Evolutionary conservation across 176 grass and related monocot genomes (phyloP).

Genomic region (Juncus effusus): DNA sequence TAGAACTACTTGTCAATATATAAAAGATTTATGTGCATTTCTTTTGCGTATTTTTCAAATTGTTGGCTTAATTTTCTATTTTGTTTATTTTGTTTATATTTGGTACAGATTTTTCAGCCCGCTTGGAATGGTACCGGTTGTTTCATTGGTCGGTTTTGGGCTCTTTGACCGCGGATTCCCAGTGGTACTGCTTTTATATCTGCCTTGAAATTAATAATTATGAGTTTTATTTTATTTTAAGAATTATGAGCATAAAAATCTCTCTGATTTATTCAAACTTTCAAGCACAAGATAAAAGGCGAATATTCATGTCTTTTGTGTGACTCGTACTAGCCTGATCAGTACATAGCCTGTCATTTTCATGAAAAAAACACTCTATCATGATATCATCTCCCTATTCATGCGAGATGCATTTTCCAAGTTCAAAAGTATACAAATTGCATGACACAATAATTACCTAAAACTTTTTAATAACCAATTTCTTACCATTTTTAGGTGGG

Average conservation of each 20-base stretch:
- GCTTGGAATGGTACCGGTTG: slow-evolving; percentile 83
- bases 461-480: neutral
- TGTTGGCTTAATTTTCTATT: slow-evolving; percentile 7
- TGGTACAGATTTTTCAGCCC: slow-evolving; percentile 97
- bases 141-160: slow-evolving; percentile 90
- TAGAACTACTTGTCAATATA: neutral
- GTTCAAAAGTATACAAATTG: no score
- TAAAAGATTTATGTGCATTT: neutral
- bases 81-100: no score
- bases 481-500: slow-evolving; percentile 52
- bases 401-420: no score
- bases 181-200: slow-evolving; percentile 57
- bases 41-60: neutral
- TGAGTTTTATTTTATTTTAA: no score
- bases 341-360: no score
- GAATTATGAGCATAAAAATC: neutral
- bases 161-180: slow-evolving; percentile 98
- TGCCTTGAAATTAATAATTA: no score
- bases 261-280: neutral
- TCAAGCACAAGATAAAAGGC: neutral
- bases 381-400: no score
- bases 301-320: slow-evolving; percentile 9
- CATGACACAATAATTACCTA: neutral
- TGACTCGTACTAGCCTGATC: neutral
- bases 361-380: no score